Conservation (phyloP, 495 filamentous ascomycete species). For the Parachaetomium inaequale region DNA sequence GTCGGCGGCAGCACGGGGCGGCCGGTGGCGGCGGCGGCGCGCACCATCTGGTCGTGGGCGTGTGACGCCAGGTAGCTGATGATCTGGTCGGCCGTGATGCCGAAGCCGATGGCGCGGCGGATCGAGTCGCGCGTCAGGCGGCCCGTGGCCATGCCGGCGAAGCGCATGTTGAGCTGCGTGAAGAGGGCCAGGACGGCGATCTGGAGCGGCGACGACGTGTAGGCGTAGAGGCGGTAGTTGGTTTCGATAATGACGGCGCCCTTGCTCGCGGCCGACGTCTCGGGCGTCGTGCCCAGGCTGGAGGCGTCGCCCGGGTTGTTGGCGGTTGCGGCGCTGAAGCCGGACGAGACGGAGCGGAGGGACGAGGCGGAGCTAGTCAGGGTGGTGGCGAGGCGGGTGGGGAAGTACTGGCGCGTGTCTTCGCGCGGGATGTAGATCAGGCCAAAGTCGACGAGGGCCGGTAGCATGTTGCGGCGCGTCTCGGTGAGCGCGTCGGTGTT, state of each 20-base stretch:
- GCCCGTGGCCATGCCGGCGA: conserved; percentile 86
- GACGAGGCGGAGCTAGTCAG: conserved; percentile 77
- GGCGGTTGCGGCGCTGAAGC: conserved; percentile 48
- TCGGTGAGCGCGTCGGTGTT: conserved; percentile 72
- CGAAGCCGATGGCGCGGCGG: conserved; percentile 76
- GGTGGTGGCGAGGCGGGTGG: conserved; percentile 90
- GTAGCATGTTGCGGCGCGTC: conserved; percentile 80
- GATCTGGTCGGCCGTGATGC: conserved; percentile 93
- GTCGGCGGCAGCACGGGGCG: conserved; percentile 81
- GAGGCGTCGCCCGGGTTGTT: conserved; percentile 45
- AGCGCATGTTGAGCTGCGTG: conserved; percentile 75
- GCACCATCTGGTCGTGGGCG: conserved; percentile 87
- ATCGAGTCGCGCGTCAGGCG: conserved; percentile 84
- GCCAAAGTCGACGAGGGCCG: conserved; percentile 80
- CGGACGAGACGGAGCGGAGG: conserved; percentile 57
- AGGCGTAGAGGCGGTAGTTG: conserved; percentile 98
- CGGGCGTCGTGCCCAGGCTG: conserved; percentile 32
- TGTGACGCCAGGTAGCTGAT: conserved; percentile 83
- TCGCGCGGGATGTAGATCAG: conserved; percentile 69
- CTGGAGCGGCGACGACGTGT: conserved; percentile 86
- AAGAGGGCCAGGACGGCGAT: conserved; percentile 94
- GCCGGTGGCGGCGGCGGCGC: conserved; percentile 51
- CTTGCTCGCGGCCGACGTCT: conserved; percentile 33
- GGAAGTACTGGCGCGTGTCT: conserved; percentile 70
- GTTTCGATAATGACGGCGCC: conserved; percentile 96